Conservation (phyloP, 2,329 filamentous ascomycete genomes). For the Epicoccum sorghinum region DNA sequence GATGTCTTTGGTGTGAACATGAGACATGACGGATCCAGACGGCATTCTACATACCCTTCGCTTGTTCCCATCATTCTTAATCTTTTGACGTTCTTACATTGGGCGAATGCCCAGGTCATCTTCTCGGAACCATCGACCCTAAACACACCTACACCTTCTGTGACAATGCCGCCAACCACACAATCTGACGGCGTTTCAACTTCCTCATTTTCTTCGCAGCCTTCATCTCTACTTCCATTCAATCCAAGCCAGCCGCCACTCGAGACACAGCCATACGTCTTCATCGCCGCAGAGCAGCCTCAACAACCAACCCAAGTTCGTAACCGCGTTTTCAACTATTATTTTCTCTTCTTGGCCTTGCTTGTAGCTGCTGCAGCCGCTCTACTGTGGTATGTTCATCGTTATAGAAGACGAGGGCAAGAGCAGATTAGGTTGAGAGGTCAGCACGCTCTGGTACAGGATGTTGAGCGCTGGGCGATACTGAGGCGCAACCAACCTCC, state of each 20-base stretch:
- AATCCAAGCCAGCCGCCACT: not conserved
- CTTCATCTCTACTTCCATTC: not conserved
- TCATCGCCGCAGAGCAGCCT: slow-evolving; percentile 11
- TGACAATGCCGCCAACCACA: slow-evolving; percentile 7
- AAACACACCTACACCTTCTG: not conserved
- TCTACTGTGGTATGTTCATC: slow-evolving; percentile 53
- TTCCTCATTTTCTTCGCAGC: not conserved
- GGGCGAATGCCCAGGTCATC: not conserved
- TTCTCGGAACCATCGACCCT: not conserved
- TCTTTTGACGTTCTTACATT: not conserved
- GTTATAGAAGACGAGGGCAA: slow-evolving; percentile 48
- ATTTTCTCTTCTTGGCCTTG: slow-evolving; percentile 64
- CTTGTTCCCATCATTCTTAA: not conserved
- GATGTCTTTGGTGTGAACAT: not conserved
- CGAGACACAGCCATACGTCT: slow-evolving; percentile 11
- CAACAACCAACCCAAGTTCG: slow-evolving; percentile 1
- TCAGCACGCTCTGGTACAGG: slow-evolving; percentile 44
- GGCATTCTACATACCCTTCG: not conserved
- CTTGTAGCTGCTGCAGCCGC: slow-evolving; percentile 53
- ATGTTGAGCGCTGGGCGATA: slow-evolving; percentile 44
- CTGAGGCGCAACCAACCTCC: slow-evolving; percentile 30
- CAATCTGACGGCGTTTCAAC: not conserved
- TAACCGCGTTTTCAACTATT: slow-evolving; percentile 51
- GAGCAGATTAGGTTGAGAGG: slow-evolving; percentile 32
- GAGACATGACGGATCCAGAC: not conserved